Percentiles rank a stretch among this genome's conserved stretches.
Evolutionary conservation across 108 stramenopile genomes (phyloP).

Genomic region (Nitzschia inconspicua): DNA sequence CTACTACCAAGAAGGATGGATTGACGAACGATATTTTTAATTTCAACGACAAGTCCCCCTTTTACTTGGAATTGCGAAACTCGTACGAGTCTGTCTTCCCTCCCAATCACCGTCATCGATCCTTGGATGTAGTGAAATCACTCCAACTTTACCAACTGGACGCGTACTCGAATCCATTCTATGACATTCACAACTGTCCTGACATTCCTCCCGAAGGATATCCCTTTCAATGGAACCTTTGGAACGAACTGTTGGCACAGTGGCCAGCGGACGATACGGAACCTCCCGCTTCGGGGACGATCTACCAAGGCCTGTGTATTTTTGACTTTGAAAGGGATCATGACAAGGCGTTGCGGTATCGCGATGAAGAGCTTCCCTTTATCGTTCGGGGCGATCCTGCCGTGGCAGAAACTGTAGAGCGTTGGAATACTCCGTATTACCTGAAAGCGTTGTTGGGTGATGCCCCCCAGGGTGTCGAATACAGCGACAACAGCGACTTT

Average conservation of each 20-base stretch:
- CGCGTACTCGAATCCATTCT: too few relatives aligned
- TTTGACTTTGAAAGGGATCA: constrained; percentile 81
- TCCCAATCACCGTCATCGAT: too few relatives aligned
- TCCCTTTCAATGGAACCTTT: constrained; percentile 67
- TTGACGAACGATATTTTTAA: too few relatives aligned
- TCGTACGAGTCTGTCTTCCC: constrained; percentile 19
- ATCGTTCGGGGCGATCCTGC: constrained; percentile 85
- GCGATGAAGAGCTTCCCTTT: constrained; percentile 92
- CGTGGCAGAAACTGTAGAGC: constrained; percentile 64
- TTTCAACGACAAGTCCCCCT: constrained; percentile 47
- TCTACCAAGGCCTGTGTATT: constrained; percentile 77
- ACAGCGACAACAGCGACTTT: constrained; percentile 88
- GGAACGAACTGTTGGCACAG: constrained; percentile 56
- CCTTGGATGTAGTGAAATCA: too few relatives aligned
- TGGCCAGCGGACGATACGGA: constrained; percentile 64
- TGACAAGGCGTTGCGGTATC: constrained; percentile 81
- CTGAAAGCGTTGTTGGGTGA: constrained; percentile 68
- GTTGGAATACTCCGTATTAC: constrained; percentile 88
- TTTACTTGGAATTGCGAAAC: constrained; percentile 52
- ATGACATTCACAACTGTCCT: constrained; percentile 77
- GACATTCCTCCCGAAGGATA: constrained; percentile 63
- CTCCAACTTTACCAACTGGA: too few relatives aligned
- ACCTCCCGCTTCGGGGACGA: constrained; percentile 12
- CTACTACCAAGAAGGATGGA: too few relatives aligned
- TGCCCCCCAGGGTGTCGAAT: constrained; percentile 65